Evolutionary conservation across 805 yeast genomes (phyloP).

Genomic region (Sugiyamaella americana): DNA sequence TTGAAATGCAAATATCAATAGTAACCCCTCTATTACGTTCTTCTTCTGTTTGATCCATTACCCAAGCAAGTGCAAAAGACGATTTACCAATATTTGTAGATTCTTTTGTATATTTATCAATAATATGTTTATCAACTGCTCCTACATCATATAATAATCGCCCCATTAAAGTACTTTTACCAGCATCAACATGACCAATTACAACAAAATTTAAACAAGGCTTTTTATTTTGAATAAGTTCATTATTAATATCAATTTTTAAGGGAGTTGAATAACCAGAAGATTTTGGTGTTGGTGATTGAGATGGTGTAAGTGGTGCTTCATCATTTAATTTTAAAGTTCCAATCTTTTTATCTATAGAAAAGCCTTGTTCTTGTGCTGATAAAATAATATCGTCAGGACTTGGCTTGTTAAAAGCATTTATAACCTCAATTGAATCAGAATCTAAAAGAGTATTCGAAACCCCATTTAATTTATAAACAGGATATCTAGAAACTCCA

Average conservation of each 20-base stretch:
- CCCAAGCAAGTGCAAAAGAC: conserved; percentile 81
- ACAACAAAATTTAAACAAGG: conserved; percentile 69
- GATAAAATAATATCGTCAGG: conserved; percentile 70
- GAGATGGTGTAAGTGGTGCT: background rate
- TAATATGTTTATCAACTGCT: conserved; percentile 56
- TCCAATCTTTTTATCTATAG: conserved; percentile 5
- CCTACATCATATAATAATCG: conserved; percentile 61
- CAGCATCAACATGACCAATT: conserved; percentile 83
- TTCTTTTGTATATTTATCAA: conserved; percentile 58
- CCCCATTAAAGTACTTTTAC: conserved; percentile 77
- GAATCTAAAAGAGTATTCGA: conserved; percentile 36
- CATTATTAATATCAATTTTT: conserved; percentile 9
- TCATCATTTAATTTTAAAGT: background rate
- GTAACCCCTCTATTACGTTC: conserved; percentile 75
- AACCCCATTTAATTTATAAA: conserved; percentile 12
- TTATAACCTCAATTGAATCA: conserved; percentile 34
- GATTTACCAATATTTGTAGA: conserved; percentile 64
- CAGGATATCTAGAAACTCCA: conserved; percentile 4
- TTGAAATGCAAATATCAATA: conserved; percentile 65
- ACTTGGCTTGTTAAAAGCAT: conserved; percentile 61
- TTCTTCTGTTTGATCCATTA: conserved; percentile 73
- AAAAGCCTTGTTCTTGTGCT: conserved; percentile 42
- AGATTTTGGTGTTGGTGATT: background rate
- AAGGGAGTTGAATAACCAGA: background rate
- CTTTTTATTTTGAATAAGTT: conserved; percentile 28